Conservation (phyloP, 495 filamentous ascomycete species). For the Penicillium roqueforti region DNA sequence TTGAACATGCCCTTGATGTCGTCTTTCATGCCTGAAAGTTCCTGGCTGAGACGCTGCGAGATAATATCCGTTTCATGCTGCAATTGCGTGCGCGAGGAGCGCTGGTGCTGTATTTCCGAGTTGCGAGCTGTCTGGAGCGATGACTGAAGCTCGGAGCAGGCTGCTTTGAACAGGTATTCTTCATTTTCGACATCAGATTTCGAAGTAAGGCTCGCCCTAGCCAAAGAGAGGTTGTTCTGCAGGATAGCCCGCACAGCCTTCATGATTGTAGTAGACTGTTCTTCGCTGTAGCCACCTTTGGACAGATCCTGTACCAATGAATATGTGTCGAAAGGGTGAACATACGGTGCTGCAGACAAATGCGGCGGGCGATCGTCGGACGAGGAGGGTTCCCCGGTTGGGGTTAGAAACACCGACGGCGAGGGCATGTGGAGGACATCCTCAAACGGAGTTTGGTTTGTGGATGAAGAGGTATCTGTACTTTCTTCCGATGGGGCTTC, state of each 20-base stretch:
- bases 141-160: slow-evolving; percentile 85
- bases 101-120: slow-evolving; percentile 60
- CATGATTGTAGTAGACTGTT: slow-evolving; percentile 77
- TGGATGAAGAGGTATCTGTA: slow-evolving; percentile 20
- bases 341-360: slow-evolving; percentile 68
- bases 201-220: slow-evolving; percentile 67
- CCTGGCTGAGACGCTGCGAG: slow-evolving; percentile 74
- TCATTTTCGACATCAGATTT: slow-evolving; percentile 84
- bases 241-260: slow-evolving; percentile 77
- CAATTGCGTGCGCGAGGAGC: slow-evolving; percentile 74
- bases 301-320: slow-evolving; percentile 74
- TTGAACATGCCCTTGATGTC: slow-evolving; percentile 94
- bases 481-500: slow-evolving; percentile 30
- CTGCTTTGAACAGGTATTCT: slow-evolving; percentile 88
- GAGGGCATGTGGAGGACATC: slow-evolving; percentile 60
- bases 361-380: slow-evolving; percentile 56
- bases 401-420: slow-evolving; percentile 33
- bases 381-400: slow-evolving; percentile 23
- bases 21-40: slow-evolving; percentile 75
- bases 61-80: slow-evolving; percentile 94
- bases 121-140: slow-evolving; percentile 58
- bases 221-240: slow-evolving; percentile 72
- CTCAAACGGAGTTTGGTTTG: slow-evolving; percentile 53
- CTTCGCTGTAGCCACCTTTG: slow-evolving; percentile 59
- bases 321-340: slow-evolving; percentile 97